Conservation (phyloP, 805 yeast species). For the Sugiyamaella floridensis region DNA sequence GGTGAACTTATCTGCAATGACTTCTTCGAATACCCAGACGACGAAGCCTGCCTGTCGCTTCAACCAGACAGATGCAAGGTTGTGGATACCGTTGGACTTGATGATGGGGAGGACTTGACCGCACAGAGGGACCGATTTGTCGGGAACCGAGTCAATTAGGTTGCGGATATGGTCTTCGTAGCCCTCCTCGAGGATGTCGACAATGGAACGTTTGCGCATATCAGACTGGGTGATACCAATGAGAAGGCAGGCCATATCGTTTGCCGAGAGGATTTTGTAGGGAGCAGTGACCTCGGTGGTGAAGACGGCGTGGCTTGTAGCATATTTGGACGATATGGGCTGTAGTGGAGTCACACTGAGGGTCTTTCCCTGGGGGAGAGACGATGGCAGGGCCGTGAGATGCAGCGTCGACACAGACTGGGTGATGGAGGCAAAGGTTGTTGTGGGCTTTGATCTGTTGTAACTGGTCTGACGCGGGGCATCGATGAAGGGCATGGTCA, state of each 20-base stretch:
- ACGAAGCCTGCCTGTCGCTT: constrained; percentile 45
- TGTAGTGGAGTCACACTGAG: constrained; percentile 51
- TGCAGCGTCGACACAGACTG: constrained; percentile 20
- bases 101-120: constrained; percentile 82
- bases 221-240: constrained; percentile 71
- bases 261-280: constrained; percentile 76
- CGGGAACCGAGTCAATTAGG: not conserved
- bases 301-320: constrained; percentile 68
- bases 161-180: constrained; percentile 2
- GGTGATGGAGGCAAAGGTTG: constrained; percentile 44
- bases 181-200: constrained; percentile 47
- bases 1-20: constrained; percentile 36
- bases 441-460: constrained; percentile 2
- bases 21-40: constrained; percentile 82
- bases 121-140: constrained; percentile 27
- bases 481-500: constrained; percentile 27
- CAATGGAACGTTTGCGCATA: constrained; percentile 53
- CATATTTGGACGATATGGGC: constrained; percentile 51
- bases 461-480: constrained; percentile 11
- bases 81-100: constrained; percentile 55
- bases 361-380: constrained; percentile 6
- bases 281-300: constrained; percentile 71
- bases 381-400: constrained; percentile 11
- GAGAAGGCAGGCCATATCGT: constrained; percentile 81
- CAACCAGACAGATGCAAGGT: constrained; percentile 91